Base-by-base conservation (phyloP, 164 flowering plant species). In the Liriodendron chinense region DNA sequence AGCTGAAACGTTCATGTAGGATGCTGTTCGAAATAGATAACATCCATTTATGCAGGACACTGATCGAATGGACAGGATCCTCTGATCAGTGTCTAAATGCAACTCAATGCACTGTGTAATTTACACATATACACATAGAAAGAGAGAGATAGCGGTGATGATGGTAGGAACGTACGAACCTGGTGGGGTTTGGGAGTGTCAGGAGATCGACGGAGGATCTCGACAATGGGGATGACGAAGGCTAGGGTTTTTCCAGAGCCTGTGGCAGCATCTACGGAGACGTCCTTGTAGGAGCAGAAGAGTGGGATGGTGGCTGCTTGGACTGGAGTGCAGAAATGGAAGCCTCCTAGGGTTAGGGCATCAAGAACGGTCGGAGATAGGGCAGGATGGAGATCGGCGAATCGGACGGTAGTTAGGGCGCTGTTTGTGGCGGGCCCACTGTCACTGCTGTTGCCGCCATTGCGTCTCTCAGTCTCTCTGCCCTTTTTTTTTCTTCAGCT, bases 181-280 rank as follows among this genome's bases (percentile, higher is more conserved):
- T 95, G 89, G 70, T 90, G 92, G 47, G 86, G 97, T 65, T 91
- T 93, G 6, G 91, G 92, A 4, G 83, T 22, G 34, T 85, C 50
- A 14, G 89, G 65, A 66, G 83, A 65, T 2, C 94, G 87, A 28
- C 98, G 92, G 75, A 93, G 86, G 21, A 93, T 91, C 77, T 96
- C 97, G 22, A 93, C 93, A 47, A 91, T 69, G 13, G 98, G 99
- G 20, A 96, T 84, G 9, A 96, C 82, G 75, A 96, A 96, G 14
- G 99, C 96, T 70, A 96, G 89, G 84, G 98, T 92, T 86, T 93
- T 96, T 0, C 97, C 98, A 13, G 99, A 96, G 69, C 98, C 97
- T 47, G 99, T 93, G 81, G 97, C 97, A 78, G 98, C 99, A 80
- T 96, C 98, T 53, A 96, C 98, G 28, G 95, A 81, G 16, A 92